A percentile compares a stretch with the other conserved stretches of the same genome.
Conservation (phyloP, 805 yeast genomes). For the Ogataea pilisensis region DNA sequence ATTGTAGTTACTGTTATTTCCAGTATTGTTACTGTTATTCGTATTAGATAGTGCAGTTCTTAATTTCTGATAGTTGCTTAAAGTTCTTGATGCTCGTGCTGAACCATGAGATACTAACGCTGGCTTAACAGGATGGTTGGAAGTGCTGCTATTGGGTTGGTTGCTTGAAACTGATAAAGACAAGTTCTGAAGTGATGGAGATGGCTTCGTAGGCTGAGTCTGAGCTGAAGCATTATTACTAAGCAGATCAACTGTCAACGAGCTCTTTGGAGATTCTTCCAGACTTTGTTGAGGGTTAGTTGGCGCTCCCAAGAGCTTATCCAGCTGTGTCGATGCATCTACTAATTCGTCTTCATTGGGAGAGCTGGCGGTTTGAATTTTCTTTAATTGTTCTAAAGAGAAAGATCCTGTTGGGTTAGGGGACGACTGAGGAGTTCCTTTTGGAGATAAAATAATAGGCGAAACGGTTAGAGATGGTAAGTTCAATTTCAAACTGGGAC, state of each 20-base stretch:
- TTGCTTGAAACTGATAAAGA: not conserved
- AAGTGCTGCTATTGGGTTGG: not conserved
- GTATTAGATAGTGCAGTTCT: constrained; percentile 11
- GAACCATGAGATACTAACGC: constrained; percentile 8
- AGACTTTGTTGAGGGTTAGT: not conserved
- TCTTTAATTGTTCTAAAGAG: constrained; percentile 14
- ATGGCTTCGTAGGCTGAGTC: not conserved
- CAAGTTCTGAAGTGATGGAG: not conserved
- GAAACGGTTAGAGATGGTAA: constrained; percentile 19
- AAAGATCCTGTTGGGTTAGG: constrained; percentile 19
- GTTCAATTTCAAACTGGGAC: constrained; percentile 20
- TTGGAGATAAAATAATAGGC: constrained; percentile 29
- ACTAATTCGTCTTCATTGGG: not conserved
- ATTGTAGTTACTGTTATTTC: not conserved
- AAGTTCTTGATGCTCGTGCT: constrained; percentile 14
- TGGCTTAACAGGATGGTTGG: not conserved
- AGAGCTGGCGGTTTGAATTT: constrained; percentile 6
- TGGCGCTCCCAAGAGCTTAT: constrained; percentile 7
- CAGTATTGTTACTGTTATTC: constrained; percentile 2
- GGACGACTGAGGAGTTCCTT: constrained; percentile 28
- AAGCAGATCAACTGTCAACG: not conserved
- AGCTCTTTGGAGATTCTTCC: not conserved
- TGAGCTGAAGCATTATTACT: not conserved
- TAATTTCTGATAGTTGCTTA: constrained; percentile 16
- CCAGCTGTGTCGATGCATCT: constrained; percentile 8